Evolutionary conservation across 371 early-diverging fungal genomes (phyloP).

Genomic region (Mucor saturninus): DNA sequence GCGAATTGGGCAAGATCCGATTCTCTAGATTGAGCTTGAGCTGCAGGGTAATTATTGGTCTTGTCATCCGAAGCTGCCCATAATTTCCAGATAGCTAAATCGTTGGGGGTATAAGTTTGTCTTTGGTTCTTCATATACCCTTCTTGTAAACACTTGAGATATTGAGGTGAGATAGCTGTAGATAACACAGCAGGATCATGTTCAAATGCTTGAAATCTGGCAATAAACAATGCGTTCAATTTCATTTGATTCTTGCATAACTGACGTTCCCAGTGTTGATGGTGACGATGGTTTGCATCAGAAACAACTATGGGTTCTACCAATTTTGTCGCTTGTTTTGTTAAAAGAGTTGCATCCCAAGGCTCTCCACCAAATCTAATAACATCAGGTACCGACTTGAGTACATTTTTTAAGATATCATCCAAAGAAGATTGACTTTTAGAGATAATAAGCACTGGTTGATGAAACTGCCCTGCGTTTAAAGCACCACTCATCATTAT

Average conservation of each 20-base stretch:
- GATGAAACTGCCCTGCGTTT: constrained; percentile 30
- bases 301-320: constrained; percentile 5
- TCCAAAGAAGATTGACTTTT: constrained; percentile 35
- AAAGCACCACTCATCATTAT: constrained; percentile 35
- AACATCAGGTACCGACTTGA: constrained; percentile 26
- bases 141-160: constrained; percentile 5
- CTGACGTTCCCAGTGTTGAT: constrained; percentile 27
- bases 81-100: constrained; percentile 18
- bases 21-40: neutral
- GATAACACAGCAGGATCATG: constrained; percentile 19
- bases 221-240: constrained; percentile 26
- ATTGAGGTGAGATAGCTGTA: constrained; percentile 30
- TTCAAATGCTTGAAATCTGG: constrained; percentile 16
- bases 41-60: neutral
- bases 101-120: neutral
- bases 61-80: constrained; percentile 16
- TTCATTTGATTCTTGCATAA: constrained; percentile 22
- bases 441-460: constrained; percentile 41
- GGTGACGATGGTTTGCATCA: constrained; percentile 31
- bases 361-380: constrained; percentile 36
- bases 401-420: constrained; percentile 23
- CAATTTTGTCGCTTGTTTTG: constrained; percentile 24
- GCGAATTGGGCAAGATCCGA: constrained; percentile 4
- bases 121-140: constrained; percentile 3
- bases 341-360: constrained; percentile 8